phyloP scores from a whole-genome alignment of 2,329 filamentous ascomycete genomes.

The Penicillium sp. region DNA sequence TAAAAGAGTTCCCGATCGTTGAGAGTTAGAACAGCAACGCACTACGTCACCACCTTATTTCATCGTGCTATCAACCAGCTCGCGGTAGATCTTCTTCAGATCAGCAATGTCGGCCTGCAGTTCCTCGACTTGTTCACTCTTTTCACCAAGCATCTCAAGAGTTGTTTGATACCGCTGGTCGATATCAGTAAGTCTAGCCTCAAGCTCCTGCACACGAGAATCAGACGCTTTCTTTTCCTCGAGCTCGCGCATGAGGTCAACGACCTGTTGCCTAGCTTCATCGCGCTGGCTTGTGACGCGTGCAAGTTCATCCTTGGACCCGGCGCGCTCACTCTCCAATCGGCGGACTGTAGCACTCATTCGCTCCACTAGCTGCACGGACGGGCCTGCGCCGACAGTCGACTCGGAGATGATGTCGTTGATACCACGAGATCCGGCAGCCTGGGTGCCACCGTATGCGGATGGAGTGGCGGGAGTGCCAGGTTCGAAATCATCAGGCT shows the following conservation, averaged over 20 bases:
- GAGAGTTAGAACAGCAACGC: background rate
- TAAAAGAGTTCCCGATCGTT: background rate
- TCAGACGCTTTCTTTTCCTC: conserved; percentile 66
- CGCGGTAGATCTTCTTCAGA: conserved; percentile 93
- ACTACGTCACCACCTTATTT: conserved; percentile 45
- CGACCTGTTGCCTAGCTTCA: conserved; percentile 88
- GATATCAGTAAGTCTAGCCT: conserved; percentile 66
- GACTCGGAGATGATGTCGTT: conserved; percentile 87
- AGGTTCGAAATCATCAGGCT: conserved; percentile 47
- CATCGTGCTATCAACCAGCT: conserved; percentile 82
- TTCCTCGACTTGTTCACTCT: conserved; percentile 93
- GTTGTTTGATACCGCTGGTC: conserved; percentile 83
- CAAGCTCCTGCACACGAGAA: conserved; percentile 61
- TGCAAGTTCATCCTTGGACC: conserved; percentile 78
- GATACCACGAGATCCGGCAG: conserved; percentile 55
- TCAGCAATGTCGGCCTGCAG: conserved; percentile 83
- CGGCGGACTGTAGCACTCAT: conserved; percentile 92
- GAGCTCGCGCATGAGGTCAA: conserved; percentile 80
- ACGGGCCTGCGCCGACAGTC: conserved; percentile 85
- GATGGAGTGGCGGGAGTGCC: conserved; percentile 38
- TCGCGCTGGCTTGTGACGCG: conserved; percentile 83
- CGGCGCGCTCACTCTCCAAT: conserved; percentile 87
- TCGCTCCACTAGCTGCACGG: conserved; percentile 90
- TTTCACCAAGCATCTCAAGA: conserved; percentile 92
- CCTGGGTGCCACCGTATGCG: conserved; percentile 37